Evolutionary conservation across 225 moss, liverwort and hornwort species (phyloP).

Genomic region (Anthoceros angustus): DNA sequence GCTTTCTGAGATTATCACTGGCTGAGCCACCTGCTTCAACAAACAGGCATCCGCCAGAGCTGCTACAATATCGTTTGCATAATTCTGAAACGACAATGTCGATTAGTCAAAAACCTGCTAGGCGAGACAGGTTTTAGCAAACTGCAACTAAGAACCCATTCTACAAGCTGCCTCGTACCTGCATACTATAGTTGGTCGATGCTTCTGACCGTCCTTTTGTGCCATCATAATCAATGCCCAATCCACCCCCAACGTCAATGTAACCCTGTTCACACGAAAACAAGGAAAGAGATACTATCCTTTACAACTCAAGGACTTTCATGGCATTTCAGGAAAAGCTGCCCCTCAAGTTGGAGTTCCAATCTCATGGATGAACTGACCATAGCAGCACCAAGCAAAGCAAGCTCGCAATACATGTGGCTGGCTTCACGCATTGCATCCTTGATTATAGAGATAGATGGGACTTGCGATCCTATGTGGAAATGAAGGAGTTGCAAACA

Average conservation of each 20-base stretch:
- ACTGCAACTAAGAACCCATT: background rate
- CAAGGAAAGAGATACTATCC: background rate
- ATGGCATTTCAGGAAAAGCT: background rate
- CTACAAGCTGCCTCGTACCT: constrained; percentile 19
- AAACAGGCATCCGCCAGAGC: constrained; percentile 53
- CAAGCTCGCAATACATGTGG: constrained; percentile 75
- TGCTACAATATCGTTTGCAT: constrained; percentile 65
- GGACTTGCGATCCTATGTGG: constrained; percentile 91
- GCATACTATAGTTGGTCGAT: constrained; percentile 69
- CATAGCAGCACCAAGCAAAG: constrained; percentile 85
- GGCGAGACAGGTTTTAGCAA: no score
- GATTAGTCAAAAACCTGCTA: no score
- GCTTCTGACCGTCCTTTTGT: constrained; percentile 32
- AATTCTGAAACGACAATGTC: constrained; percentile 29
- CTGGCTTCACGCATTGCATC: constrained; percentile 89
- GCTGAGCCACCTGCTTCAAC: constrained; percentile 53
- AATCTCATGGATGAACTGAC: background rate
- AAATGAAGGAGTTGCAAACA: constrained; percentile 72
- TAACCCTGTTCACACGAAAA: constrained; percentile 12
- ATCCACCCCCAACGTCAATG: constrained; percentile 79
- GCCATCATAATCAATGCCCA: constrained; percentile 92
- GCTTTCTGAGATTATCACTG: constrained; percentile 69
- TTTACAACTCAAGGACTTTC: background rate
- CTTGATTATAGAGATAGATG: constrained; percentile 54
- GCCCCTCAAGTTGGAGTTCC: background rate